These are phyloP conservation scores for Bolboschoenoplectus hybrid DNA, from an alignment of 202 grass and related monocot species.

Conservation along the genomic window DNA sequence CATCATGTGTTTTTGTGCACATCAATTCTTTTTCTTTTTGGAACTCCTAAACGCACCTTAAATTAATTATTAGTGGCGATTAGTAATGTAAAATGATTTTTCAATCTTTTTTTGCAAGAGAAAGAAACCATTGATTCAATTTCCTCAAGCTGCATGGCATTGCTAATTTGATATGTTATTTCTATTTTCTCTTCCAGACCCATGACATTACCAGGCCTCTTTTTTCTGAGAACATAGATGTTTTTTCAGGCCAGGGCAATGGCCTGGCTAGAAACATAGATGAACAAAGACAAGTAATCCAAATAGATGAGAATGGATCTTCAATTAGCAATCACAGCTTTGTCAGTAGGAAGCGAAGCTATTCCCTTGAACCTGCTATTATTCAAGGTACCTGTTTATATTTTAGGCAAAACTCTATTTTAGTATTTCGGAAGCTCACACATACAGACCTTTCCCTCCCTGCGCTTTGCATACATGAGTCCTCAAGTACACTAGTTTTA, in stretches of 20 bases:
- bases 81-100: not conserved
- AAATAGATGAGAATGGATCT: slow-evolving; percentile 63
- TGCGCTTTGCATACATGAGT: not conserved
- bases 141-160: not conserved
- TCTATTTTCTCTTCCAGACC: slow-evolving; percentile 51
- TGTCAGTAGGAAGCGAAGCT: slow-evolving; percentile 48
- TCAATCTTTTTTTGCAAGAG: not conserved
- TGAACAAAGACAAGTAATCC: slow-evolving; percentile 59
- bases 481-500: not conserved
- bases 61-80: not conserved
- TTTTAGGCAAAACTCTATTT: slow-evolving; percentile 16
- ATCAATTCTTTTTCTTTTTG: not conserved
- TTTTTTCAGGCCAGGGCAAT: slow-evolving; percentile 41
- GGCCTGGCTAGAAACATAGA: slow-evolving; percentile 45
- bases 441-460: not conserved
- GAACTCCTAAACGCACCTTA: not conserved
- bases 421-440: slow-evolving; percentile 11
- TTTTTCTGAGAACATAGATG: slow-evolving; percentile 52
- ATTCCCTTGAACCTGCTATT: slow-evolving; percentile 44
- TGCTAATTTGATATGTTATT: not conserved
- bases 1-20: not conserved
- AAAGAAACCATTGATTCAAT: not conserved
- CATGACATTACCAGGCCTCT: slow-evolving; percentile 77
- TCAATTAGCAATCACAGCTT: slow-evolving; percentile 48
- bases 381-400: slow-evolving; percentile 54